These are phyloP conservation scores for Daedalea quercina DNA, from an alignment of 768 basidiomycete genomes.

Conservation along the genomic window DNA sequence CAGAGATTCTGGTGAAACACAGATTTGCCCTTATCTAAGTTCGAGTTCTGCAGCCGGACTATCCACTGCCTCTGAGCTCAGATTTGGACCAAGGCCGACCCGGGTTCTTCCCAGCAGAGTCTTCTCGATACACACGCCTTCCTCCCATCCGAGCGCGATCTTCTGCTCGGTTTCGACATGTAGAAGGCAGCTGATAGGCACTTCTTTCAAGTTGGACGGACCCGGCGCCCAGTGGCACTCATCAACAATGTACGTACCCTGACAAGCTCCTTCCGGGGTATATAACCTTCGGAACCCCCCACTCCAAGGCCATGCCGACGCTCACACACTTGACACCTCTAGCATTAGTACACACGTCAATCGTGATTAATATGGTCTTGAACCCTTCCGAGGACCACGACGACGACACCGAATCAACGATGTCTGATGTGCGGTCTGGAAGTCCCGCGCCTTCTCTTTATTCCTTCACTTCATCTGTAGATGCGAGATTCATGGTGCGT, in stretches of 20 bases:
- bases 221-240: background rate
- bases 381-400: background rate
- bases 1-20: no score
- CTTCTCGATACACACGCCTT: background rate
- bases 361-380: background rate
- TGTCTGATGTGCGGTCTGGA: conserved; percentile 11
- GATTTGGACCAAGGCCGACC: background rate
- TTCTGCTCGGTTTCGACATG: background rate
- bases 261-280: background rate
- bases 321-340: background rate
- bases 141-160: background rate
- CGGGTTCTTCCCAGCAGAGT: background rate
- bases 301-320: background rate
- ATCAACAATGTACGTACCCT: background rate
- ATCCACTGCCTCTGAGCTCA: background rate
- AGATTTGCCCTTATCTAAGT: no score
- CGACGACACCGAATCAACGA: conserved; percentile 1
- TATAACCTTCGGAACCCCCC: background rate
- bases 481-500: conserved; percentile 21
- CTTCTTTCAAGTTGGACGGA: background rate
- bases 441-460: conserved; percentile 26
- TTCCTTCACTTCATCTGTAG: conserved; percentile 24
- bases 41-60: no score
- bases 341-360: background rate
- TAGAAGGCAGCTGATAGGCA: background rate